A percentile compares a stretch with the other conserved stretches of the same genome.
These are phyloP conservation scores for Phascolomyces articulosus DNA, from an alignment of 371 early-diverging fungal species.

Conservation along the genomic window DNA sequence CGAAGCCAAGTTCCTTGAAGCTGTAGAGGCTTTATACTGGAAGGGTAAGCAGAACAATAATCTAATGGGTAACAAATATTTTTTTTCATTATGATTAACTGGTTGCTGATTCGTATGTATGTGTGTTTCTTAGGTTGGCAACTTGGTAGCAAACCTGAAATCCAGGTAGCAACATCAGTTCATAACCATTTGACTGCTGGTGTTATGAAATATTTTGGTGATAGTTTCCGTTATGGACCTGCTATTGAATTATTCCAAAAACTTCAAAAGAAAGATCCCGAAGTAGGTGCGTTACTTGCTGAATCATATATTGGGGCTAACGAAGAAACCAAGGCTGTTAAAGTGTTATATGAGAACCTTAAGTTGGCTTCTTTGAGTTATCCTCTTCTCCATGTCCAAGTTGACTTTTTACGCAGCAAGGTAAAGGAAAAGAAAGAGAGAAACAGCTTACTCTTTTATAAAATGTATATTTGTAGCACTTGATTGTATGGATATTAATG, in stretches of 20 bases:
- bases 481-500: too few relatives aligned
- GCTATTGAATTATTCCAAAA: conserved; percentile 82
- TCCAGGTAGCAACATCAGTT: conserved; percentile 87
- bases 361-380: conserved; percentile 82
- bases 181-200: conserved; percentile 86
- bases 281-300: conserved; percentile 87
- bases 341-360: conserved; percentile 80
- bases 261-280: conserved; percentile 82
- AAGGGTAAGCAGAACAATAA: conserved; percentile 45
- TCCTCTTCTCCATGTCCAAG: conserved; percentile 83
- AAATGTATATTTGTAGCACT: too few relatives aligned
- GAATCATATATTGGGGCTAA: conserved; percentile 76
- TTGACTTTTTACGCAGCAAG: conserved; percentile 83
- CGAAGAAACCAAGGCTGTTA: conserved; percentile 90
- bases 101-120: too few relatives aligned
- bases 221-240: conserved; percentile 77
- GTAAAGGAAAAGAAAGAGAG: conserved; percentile 27
- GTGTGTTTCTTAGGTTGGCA: conserved; percentile 70
- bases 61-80: too few relatives aligned
- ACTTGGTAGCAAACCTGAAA: conserved; percentile 92
- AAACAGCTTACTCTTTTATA: background rate
- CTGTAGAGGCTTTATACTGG: conserved; percentile 83
- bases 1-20: conserved; percentile 85
- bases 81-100: too few relatives aligned
- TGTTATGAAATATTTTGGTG: conserved; percentile 86